Evolutionary conservation across 1,284 basidiomycete species (phyloP).

Genomic region (Coniophora puteana): DNA sequence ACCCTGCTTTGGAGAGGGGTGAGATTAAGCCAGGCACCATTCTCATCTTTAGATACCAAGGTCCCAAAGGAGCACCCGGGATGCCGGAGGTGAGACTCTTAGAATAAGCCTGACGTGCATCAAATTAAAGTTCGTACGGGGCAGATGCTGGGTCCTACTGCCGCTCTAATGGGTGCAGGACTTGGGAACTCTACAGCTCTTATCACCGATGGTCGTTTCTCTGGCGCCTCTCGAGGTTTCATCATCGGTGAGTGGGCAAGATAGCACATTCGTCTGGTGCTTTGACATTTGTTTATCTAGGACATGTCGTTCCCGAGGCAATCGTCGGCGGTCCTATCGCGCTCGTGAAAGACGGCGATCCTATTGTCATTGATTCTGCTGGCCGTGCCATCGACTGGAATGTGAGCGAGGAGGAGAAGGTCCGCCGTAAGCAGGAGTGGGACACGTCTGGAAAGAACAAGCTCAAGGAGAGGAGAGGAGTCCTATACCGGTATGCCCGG

Average conservation of each 20-base stretch:
- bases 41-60: slow-evolving; percentile 92
- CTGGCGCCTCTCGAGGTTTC: slow-evolving; percentile 68
- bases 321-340: slow-evolving; percentile 93
- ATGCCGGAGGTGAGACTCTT: slow-evolving; percentile 79
- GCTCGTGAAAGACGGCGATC: slow-evolving; percentile 90
- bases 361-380: slow-evolving; percentile 78
- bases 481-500: slow-evolving; percentile 72
- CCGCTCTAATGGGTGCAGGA: slow-evolving; percentile 90
- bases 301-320: slow-evolving; percentile 93
- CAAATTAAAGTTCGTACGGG: slow-evolving; percentile 6
- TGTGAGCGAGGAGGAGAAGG: slow-evolving; percentile 79
- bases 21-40: slow-evolving; percentile 85
- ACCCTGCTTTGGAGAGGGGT: slow-evolving; percentile 78
- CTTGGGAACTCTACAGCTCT: slow-evolving; percentile 88
- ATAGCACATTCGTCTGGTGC: background rate
- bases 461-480: slow-evolving; percentile 69
- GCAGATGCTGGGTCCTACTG: slow-evolving; percentile 74
- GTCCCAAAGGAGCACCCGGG: slow-evolving; percentile 93
- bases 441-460: slow-evolving; percentile 55
- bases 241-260: slow-evolving; percentile 48
- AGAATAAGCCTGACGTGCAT: slow-evolving; percentile 8
- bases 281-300: slow-evolving; percentile 32
- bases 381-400: slow-evolving; percentile 79
- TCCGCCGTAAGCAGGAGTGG: slow-evolving; percentile 71
- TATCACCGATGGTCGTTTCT: slow-evolving; percentile 96